Evolutionary conservation across 163 green algal species (phyloP).

Genomic region (Scenedesmus sp.): DNA sequence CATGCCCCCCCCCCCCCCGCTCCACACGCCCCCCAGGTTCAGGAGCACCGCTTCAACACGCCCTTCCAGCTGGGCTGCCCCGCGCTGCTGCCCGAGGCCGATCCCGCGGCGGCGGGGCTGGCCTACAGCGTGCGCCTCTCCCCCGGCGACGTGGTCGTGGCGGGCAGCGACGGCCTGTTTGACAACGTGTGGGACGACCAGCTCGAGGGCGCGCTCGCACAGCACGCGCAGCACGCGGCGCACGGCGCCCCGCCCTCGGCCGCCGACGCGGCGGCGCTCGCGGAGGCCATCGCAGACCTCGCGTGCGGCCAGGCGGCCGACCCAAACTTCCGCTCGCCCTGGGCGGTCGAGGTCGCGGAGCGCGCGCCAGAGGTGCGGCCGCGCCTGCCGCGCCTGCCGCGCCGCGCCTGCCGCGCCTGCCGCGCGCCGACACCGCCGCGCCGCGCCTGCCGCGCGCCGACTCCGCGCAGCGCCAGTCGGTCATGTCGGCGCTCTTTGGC

Average conservation of each 20-base stretch:
- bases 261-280: constrained; percentile 32
- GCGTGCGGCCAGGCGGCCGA: constrained; percentile 35
- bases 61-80: constrained; percentile 68
- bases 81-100: constrained; percentile 54
- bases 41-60: constrained; percentile 75
- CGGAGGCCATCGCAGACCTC: constrained; percentile 26
- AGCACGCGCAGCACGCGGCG: too few species aligned
- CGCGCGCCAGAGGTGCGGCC: neutral
- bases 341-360: constrained; percentile 63
- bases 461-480: neutral
- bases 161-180: constrained; percentile 94
- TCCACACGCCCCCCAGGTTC: constrained; percentile 7
- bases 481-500: constrained; percentile 56
- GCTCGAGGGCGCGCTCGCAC: constrained; percentile 49
- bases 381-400: neutral
- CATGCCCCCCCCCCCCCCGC: too few species aligned
- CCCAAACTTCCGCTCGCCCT: constrained; percentile 48
- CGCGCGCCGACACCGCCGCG: neutral
- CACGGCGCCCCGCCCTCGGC: too few species aligned
- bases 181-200: constrained; percentile 94
- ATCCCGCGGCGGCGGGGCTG: constrained; percentile 55
- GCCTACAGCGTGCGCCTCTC: constrained; percentile 58
- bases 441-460: too few species aligned
- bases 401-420: neutral
- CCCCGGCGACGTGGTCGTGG: constrained; percentile 89